Evolutionary conservation across 139 green algal genomes (phyloP), one percentile per base, ranked within the genome.

Genomic region (Eudorina sp.): DNA sequence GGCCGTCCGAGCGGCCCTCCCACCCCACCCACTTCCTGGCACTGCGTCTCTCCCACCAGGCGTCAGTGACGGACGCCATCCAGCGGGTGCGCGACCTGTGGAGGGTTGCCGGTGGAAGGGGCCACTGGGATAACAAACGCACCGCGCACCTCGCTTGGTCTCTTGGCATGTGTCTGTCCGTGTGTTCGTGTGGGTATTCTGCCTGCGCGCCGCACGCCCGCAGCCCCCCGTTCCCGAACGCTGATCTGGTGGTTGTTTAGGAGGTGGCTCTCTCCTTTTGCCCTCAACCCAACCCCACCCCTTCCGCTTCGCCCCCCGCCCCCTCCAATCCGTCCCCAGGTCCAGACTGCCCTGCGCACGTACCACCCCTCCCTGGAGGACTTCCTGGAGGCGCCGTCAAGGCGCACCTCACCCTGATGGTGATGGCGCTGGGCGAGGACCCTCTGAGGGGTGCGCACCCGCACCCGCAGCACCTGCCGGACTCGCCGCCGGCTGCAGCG

Each of bases 1-100:
- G n/a, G 48, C 48, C 48, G 48, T 34, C 48, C 18, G 4, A 31
- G n/a, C 23, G n/a, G 38, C 78, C 78, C 9, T 73, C 53, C 1
- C 78, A 55, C 3, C 78, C 78, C 4, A 77, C 62, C 18, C 80
- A 86, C 62, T 86, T 86, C 62, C 80, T 86, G 80, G 80, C 80
- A 19, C 80, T 86, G 60, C 60, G 31, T 6, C 43, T 86, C 16
- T 86, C 80, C 11, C 80, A 86, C n/a, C 4, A 29, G 16, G n/a
- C 43, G 5, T 36, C n/a, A 29, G 62, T 86, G 4, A 86, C 80
- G 0, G 0, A 31, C 1, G 80, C 80, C 41, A 86, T 86, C 19
- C 41, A 86, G 7, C 8, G 7, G 60, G 79, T 86, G 34, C 3
- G 76, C 34, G 43, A 21, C 16, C 13, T 8, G 64, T 74, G 31